These are phyloP conservation scores for Penicillium psychrosexuale DNA, from an alignment of 2,329 filamentous ascomycete genomes.

Conservation along the genomic window DNA sequence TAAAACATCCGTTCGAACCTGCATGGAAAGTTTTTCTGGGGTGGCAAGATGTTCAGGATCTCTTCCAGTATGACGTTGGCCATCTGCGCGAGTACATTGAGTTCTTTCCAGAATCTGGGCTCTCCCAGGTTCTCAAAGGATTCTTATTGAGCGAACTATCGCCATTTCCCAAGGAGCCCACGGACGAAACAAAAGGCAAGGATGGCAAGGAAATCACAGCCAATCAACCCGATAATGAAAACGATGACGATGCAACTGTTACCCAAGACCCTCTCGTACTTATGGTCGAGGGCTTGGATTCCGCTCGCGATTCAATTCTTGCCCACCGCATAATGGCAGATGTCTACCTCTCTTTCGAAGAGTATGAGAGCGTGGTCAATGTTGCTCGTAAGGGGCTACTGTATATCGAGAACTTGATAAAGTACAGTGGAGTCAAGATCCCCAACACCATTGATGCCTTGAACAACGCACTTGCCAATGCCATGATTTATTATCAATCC, in stretches of 20 bases:
- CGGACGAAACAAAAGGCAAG: constrained; percentile 42
- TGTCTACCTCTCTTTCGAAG: constrained; percentile 80
- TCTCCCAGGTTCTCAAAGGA: constrained; percentile 76
- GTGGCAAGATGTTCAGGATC: constrained; percentile 75
- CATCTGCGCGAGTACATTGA: constrained; percentile 76
- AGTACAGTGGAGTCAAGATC: constrained; percentile 66
- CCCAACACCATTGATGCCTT: constrained; percentile 69
- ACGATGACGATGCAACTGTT: constrained; percentile 34
- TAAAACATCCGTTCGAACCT: constrained; percentile 82
- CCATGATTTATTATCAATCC: constrained; percentile 83
- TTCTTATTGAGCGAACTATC: constrained; percentile 82
- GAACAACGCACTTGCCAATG: constrained; percentile 76
- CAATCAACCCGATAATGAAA: constrained; percentile 35
- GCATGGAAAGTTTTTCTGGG: constrained; percentile 91
- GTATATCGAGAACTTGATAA: constrained; percentile 58
- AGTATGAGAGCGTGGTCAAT: constrained; percentile 77
- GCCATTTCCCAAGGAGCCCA: constrained; percentile 64
- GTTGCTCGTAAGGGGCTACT: constrained; percentile 71
- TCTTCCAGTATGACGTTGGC: constrained; percentile 72
- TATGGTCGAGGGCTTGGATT: constrained; percentile 70
- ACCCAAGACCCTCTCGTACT: constrained; percentile 77
- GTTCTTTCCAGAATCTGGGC: constrained; percentile 79
- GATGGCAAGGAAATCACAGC: constrained; percentile 16
- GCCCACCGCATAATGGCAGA: constrained; percentile 79
- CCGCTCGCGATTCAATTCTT: constrained; percentile 66